These are phyloP conservation scores for Apophysomyces variabilis DNA, from an alignment of 371 early-diverging fungal genomes.

Conservation along the genomic window DNA sequence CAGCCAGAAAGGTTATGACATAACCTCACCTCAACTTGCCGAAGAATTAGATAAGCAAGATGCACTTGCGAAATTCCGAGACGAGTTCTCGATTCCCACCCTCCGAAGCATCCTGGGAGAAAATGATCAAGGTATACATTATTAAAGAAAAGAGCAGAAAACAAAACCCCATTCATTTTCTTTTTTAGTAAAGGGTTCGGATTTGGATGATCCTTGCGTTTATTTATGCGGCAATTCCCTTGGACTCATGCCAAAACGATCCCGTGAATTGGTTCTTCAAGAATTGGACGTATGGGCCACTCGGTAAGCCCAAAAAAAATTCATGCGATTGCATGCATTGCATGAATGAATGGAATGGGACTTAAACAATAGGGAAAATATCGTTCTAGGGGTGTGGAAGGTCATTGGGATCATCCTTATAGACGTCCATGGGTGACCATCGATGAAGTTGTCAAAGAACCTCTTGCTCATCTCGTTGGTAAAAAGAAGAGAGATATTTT, in stretches of 20 bases:
- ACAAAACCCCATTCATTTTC: too few relatives aligned
- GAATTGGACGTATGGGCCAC: conserved; percentile 91
- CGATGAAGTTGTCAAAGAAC: conserved; percentile 77
- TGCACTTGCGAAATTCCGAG: conserved; percentile 56
- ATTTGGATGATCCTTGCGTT: conserved; percentile 55
- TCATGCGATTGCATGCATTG: too few relatives aligned
- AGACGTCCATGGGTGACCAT: conserved; percentile 89
- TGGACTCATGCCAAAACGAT: conserved; percentile 83
- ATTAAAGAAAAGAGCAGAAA: too few relatives aligned
- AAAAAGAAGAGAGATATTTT: conserved; percentile 14
- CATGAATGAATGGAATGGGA: too few relatives aligned
- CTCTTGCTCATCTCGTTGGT: conserved; percentile 83
- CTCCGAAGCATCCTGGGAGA: conserved; percentile 41
- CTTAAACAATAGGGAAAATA: not conserved
- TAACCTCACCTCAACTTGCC: conserved; percentile 50
- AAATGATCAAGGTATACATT: not conserved
- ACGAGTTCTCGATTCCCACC: conserved; percentile 74
- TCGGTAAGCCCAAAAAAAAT: conserved; percentile 39
- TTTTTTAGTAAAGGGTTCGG: conserved; percentile 19
- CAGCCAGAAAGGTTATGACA: not conserved
- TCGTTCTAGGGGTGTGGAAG: conserved; percentile 74
- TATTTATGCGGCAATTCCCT: conserved; percentile 96
- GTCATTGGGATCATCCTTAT: conserved; percentile 85
- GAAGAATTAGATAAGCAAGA: conserved; percentile 63
- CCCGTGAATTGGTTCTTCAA: conserved; percentile 71